Conservation (phyloP, 768 basidiomycete genomes). For the Termitomyces sp. region DNA sequence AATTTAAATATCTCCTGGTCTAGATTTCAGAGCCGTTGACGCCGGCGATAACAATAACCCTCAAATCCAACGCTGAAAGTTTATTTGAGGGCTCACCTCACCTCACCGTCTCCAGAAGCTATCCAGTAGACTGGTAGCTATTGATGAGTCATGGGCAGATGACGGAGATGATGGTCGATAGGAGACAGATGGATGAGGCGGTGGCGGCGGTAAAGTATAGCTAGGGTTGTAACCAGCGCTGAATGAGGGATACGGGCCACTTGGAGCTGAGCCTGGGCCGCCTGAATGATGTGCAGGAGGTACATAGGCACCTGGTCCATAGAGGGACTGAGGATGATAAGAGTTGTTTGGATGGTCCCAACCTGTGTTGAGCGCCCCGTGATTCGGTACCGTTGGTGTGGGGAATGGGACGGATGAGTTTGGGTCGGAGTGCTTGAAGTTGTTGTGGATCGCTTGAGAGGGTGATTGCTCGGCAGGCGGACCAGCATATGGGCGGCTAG, state of each 20-base stretch:
- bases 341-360: conserved; percentile 6
- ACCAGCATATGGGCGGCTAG: conserved; percentile 31
- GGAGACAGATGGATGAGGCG: neutral
- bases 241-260: neutral
- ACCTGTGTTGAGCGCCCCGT: conserved; percentile 8
- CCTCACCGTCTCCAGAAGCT: conserved; percentile 15
- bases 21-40: too few species aligned
- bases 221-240: neutral
- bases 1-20: neutral
- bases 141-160: conserved; percentile 2
- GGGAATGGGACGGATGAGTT: conserved; percentile 7
- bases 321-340: neutral
- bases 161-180: neutral
- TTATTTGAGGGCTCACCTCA: neutral
- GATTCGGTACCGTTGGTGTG: conserved; percentile 1
- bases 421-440: neutral
- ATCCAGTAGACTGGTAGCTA: conserved; percentile 13
- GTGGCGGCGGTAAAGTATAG: neutral
- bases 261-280: neutral
- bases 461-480: conserved; percentile 22
- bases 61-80: neutral
- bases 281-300: neutral
- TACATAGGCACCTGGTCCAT: neutral
- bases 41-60: neutral
- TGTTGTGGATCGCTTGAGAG: neutral